Evolutionary conservation across 495 filamentous ascomycete species (phyloP).

Genomic region (Xylaria intraflava): DNA sequence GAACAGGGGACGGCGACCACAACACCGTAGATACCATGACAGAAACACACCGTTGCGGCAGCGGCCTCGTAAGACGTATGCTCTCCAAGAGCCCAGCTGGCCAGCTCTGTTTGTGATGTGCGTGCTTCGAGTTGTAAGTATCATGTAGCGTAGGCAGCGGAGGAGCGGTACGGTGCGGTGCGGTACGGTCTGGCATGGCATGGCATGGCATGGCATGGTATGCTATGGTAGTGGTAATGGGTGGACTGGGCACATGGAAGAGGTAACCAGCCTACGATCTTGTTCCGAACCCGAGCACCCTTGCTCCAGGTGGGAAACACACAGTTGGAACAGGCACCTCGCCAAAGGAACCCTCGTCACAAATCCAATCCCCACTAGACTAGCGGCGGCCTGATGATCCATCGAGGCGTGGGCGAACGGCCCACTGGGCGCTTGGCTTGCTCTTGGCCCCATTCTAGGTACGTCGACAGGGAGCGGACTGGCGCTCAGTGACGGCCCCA

Average conservation of each 20-base stretch:
- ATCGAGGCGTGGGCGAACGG: constrained; percentile 8
- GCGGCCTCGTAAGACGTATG: not conserved
- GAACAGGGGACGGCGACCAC: constrained; percentile 1
- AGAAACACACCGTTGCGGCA: not conserved
- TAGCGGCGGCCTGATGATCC: constrained; percentile 14
- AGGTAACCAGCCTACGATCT: constrained; percentile 11
- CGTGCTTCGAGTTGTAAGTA: too few relatives aligned
- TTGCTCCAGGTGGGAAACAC: constrained; percentile 15
- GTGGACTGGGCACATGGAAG: not conserved
- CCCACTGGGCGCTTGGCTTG: constrained; percentile 13
- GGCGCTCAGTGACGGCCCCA: not conserved
- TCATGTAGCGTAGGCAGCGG: too few relatives aligned
- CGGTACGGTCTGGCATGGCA: not conserved
- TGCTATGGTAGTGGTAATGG: too few relatives aligned
- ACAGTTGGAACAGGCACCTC: constrained; percentile 12
- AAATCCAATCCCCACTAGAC: not conserved
- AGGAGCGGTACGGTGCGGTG: too few relatives aligned
- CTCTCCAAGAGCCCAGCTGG: not conserved
- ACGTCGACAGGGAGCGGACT: constrained; percentile 1
- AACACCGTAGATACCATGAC: not conserved
- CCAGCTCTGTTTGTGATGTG: too few relatives aligned
- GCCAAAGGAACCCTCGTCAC: constrained; percentile 14
- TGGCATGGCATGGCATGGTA: too few relatives aligned
- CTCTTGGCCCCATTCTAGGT: constrained; percentile 6
- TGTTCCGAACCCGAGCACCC: constrained; percentile 8